These are phyloP conservation scores for Trichocladium antarcticum DNA, from an alignment of 495 filamentous ascomycete species.

Conservation along the genomic window DNA sequence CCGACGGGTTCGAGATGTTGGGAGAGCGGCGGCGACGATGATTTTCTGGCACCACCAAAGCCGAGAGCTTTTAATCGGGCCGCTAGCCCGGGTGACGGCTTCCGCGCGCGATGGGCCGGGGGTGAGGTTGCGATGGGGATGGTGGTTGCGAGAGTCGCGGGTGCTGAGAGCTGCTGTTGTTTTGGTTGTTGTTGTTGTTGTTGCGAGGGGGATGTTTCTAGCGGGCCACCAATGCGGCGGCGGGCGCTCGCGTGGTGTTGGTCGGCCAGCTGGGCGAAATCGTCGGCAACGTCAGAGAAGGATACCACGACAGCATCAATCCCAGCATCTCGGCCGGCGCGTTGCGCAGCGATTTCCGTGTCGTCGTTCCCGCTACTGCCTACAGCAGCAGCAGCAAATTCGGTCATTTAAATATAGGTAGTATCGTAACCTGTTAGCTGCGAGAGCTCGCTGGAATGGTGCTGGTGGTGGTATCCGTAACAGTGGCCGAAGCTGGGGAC, in stretches of 20 bases:
- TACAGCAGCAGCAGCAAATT: constrained; percentile 20
- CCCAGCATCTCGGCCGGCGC: constrained; percentile 10
- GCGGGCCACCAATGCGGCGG: constrained; percentile 14
- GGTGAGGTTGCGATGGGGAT: constrained; percentile 13
- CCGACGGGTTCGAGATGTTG: constrained; percentile 45
- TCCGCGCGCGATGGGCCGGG: constrained; percentile 32
- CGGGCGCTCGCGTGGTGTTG: constrained; percentile 5
- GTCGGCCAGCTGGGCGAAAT: constrained; percentile 25
- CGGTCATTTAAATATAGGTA: constrained; percentile 20
- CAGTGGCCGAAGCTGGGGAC: background rate
- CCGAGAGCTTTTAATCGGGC: constrained; percentile 66
- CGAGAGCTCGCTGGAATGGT: background rate
- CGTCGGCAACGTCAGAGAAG: constrained; percentile 33
- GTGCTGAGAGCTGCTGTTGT: constrained; percentile 6
- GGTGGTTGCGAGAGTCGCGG: constrained; percentile 9
- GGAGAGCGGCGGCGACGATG: constrained; percentile 28
- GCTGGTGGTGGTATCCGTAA: constrained; percentile 1
- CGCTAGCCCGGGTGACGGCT: constrained; percentile 61
- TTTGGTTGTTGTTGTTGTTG: constrained; percentile 7
- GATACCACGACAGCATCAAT: constrained; percentile 24
- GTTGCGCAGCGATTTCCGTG: constrained; percentile 19
- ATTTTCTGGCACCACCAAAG: constrained; percentile 39
- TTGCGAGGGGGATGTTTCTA: constrained; percentile 4
- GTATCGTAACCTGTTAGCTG: background rate
- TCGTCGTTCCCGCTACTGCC: constrained; percentile 18